Evolutionary conservation across 1,284 basidiomycete genomes (phyloP).

Genomic region (Microbotryomycetes sp.): DNA sequence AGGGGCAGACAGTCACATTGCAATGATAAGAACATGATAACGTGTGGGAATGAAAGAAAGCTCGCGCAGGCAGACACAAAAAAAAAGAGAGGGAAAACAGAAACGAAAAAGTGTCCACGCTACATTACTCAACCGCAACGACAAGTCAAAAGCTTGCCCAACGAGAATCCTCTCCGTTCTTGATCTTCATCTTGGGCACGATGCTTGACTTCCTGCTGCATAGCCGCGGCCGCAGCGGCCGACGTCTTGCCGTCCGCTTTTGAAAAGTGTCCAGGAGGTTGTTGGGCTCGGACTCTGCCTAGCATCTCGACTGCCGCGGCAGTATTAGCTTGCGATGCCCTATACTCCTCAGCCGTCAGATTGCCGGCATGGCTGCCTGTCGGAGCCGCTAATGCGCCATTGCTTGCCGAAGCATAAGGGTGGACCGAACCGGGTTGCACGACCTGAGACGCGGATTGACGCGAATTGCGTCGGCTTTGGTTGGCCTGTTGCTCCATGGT

Average conservation of each 20-base stretch:
- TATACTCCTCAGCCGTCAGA: neutral
- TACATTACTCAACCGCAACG: slow-evolving; percentile 35
- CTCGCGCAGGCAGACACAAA: too few relatives aligned
- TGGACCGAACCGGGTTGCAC: neutral
- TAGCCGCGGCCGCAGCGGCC: neutral
- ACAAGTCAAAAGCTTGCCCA: slow-evolving; percentile 40
- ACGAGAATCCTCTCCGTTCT: slow-evolving; percentile 35
- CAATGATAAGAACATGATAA: neutral
- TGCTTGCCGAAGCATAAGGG: neutral
- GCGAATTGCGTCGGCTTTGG: neutral
- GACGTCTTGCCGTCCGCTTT: neutral
- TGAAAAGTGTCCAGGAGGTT: neutral
- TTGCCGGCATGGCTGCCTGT: neutral
- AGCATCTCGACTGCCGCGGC: neutral
- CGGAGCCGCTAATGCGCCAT: neutral
- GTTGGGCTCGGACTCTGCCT: neutral
- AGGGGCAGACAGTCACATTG: too few relatives aligned
- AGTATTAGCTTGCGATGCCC: neutral
- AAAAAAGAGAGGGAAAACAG: neutral
- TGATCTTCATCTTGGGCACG: slow-evolving; percentile 28
- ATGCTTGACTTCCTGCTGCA: neutral
- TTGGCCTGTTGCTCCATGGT: neutral
- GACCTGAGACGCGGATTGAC: neutral
- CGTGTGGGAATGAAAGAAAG: too few relatives aligned
- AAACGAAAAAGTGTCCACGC: neutral